Evolutionary conservation across 2,329 filamentous ascomycete genomes (phyloP), one percentile per base, ranked within the genome.

Genomic region (Xylariomycetidae sp.): DNA sequence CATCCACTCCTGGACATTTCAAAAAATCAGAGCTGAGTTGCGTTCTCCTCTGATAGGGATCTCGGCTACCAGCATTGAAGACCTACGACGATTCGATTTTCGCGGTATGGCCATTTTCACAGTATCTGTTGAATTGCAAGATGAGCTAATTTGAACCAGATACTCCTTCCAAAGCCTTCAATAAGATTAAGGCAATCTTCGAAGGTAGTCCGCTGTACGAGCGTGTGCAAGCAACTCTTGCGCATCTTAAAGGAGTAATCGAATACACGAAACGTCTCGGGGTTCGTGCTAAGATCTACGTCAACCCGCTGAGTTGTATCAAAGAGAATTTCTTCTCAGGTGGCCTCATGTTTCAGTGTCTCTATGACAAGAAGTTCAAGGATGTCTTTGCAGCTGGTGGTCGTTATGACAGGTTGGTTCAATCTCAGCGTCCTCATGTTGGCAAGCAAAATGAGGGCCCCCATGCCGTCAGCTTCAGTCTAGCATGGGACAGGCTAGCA

Each of bases 311-410:
- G 6, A 85, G 82, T 53, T 94, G 86, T 57, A 77, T 94, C 51
- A 94, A 94, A 52, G 89, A 96, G 54, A 85, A 82, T 36, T 96
- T 97, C 56, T 98, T 92, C 58, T 69, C 77, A 13, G 84, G 85
- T 1, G 89, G 89, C 6, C 70, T 97, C 17, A 68, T 97, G 27
- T 97, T 98, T 56, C 86, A 94, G 41, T 96, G 88, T 51, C 65
- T 96, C 3, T 88, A 89, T 44, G 90, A 97, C 56, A 81, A 77
- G 41, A 94, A 88, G 56, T 76, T 82, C 41, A 81, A 77, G 48
- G 84, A 92, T 47, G 86, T 97, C 0, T 88, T 97, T 52, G 92
- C 90, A 5, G 92, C 89, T 19, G 92, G 94, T 31, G 92, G 92
- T 3, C 79, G 92, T 30, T 98, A 98, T 56, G 94, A 98, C 56